Percentiles rank a stretch among this genome's conserved stretches.
Conservation (phyloP, 73 alveolate genomes). For the Blepharisma japonicum region DNA sequence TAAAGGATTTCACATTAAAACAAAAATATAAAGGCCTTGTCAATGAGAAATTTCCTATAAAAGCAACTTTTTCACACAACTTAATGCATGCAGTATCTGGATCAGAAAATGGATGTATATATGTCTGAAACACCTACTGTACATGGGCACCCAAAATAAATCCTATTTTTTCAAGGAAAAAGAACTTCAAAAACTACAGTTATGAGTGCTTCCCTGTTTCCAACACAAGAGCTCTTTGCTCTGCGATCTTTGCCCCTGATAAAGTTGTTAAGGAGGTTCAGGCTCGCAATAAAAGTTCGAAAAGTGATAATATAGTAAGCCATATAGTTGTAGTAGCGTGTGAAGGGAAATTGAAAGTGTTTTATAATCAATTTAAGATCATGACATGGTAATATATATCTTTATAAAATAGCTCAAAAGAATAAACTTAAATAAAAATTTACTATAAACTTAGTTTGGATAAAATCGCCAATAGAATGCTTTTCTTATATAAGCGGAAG, state of each 20-base stretch:
- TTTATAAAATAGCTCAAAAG: too few species aligned
- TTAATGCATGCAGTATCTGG: constrained; percentile 70
- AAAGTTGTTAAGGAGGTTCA: constrained; percentile 3
- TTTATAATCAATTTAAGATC: constrained; percentile 20
- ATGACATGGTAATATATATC: constrained; percentile 3
- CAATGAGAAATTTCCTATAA: constrained; percentile 48
- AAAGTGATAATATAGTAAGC: constrained; percentile 1
- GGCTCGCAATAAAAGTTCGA: too few species aligned
- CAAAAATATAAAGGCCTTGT: constrained; percentile 20
- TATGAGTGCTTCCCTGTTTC: not conserved
- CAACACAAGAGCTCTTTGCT: not conserved
- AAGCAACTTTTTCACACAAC: constrained; percentile 63
- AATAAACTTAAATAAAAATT: too few species aligned
- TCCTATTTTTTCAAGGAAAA: not conserved
- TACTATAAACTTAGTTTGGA: too few species aligned
- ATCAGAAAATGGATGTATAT: constrained; percentile 80
- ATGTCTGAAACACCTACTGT: constrained; percentile 62
- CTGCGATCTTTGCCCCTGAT: constrained; percentile 9
- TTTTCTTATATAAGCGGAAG: too few species aligned
- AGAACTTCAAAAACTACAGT: constrained; percentile 9
- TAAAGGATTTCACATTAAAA: not conserved
- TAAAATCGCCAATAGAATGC: too few species aligned
- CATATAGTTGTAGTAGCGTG: not conserved
- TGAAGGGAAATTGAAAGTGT: not conserved
- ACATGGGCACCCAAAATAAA: not conserved